Base-by-base conservation (phyloP, 2,329 filamentous ascomycete species). In the Parastagonospora nodorum region DNA sequence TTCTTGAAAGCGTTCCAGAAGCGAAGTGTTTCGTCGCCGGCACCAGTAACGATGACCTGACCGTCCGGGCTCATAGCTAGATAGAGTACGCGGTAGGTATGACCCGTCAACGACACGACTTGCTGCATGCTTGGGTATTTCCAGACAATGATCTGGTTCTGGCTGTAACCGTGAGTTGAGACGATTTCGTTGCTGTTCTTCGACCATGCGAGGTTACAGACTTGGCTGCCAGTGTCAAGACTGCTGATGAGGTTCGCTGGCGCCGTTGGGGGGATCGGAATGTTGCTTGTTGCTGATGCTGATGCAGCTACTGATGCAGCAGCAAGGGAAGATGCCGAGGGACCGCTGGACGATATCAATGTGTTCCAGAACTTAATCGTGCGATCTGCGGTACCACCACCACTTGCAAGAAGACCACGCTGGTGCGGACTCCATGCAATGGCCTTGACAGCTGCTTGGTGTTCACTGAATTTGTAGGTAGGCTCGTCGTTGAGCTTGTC, bases 311-410 rank as follows among this genome's bases (percentile, higher is more conserved):
- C 64, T 24, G 67, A 68, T 10, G 75, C 69, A 29, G 74, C 72
- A 39, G 73, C 71, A 29, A 76, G 65, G 38, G 74, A 74, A 62
- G 75, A 56, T 59, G 75, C 55, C 56, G 75, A 60, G 51, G 77
- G 63, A 56, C 72, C 72, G 24, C 64, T 69, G 10, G 84, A 82
- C 4, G 91, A 92, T n/a, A 89, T 89, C 16, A 90, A 80, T 0
- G 94, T 99, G 71, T 99, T 95, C 85, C 96, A 96, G 75, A 99
- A 99, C 62, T 97, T 96, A 74, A 99, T 99, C 29, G 92, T 89
- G 47, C 94, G 85, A 74, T 99, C 94, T 16, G 92, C 94, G 2
- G 94, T 99, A 69, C 94, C 94, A 58, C 94, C 94, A 41, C 94
- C 94, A 6, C 92, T 96, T 16, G 94, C 94, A n/a, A 99, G 82